Evolutionary conservation across 768 basidiomycete species (phyloP).

Genomic region (Sarcomyxa edulis): DNA sequence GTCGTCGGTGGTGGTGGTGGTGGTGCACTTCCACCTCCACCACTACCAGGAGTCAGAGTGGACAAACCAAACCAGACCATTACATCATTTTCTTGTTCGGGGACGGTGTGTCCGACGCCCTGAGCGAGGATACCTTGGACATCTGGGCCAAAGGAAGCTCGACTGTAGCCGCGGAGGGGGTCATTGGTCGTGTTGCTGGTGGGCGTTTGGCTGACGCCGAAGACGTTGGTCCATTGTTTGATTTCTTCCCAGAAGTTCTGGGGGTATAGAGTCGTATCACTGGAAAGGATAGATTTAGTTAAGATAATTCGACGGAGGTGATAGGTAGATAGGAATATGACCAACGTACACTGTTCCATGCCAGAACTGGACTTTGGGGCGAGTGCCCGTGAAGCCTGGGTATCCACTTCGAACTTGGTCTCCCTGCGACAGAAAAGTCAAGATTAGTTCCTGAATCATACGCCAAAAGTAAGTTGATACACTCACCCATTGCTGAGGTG

Average conservation of each 20-base stretch:
- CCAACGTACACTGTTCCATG: conserved; percentile 42
- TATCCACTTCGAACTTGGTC: conserved; percentile 40
- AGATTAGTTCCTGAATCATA: too few relatives aligned
- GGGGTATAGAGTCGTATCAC: conserved; percentile 46
- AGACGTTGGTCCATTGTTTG: conserved; percentile 54
- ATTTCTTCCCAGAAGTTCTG: conserved; percentile 46
- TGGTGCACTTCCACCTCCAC: too few relatives aligned
- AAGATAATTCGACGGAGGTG: neutral
- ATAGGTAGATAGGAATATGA: too few relatives aligned
- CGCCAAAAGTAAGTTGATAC: neutral
- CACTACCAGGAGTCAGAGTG: conserved; percentile 10
- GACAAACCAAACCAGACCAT: conserved; percentile 45
- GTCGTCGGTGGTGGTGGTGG: conserved; percentile 10
- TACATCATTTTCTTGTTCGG: conserved; percentile 39
- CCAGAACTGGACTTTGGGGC: conserved; percentile 49
- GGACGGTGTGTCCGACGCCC: conserved; percentile 48
- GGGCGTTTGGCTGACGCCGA: conserved; percentile 38
- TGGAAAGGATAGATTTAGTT: conserved; percentile 12
- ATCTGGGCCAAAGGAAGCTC: conserved; percentile 40
- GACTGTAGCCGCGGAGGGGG: conserved; percentile 40
- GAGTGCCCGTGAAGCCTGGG: conserved; percentile 46
- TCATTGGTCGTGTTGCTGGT: conserved; percentile 31
- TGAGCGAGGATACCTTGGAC: conserved; percentile 43
- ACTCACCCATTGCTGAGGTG: conserved; percentile 43
- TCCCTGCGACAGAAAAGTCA: conserved; percentile 25